Percentiles rank a stretch among this genome's conserved stretches.
phyloP scores from a whole-genome alignment of 352 stramenopile species.

The Thalassiosira oceanica region DNA sequence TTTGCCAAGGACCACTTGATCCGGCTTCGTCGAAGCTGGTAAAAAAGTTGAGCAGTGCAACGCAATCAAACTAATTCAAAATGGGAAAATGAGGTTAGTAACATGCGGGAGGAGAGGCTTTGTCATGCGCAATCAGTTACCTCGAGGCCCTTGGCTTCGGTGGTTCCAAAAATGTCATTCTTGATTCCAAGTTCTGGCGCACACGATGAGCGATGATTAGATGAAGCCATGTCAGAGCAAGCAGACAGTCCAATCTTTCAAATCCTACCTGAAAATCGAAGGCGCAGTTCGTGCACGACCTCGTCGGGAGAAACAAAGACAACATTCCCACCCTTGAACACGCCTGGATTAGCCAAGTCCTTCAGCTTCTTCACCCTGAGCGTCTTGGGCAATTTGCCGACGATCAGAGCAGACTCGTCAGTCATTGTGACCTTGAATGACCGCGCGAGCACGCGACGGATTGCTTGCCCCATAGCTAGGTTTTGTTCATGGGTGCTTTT shows the following conservation, averaged over 20 bases:
- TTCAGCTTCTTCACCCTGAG: conserved; percentile 7
- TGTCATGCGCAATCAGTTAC: no score
- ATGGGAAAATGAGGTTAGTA: no score
- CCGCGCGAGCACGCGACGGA: conserved; percentile 3
- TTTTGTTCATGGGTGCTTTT: conserved; percentile 23
- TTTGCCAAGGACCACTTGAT: conserved; percentile 14
- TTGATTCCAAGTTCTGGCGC: conserved; percentile 5
- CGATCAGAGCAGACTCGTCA: conserved; percentile 3
- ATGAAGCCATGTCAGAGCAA: no score
- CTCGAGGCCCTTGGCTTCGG: conserved; percentile 32
- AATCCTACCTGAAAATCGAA: no score
- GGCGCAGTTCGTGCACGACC: conserved; percentile 12
- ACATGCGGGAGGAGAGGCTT: no score
- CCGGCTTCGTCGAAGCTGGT: conserved; percentile 11
- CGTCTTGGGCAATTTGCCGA: conserved; percentile 9
- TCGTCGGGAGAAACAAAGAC: conserved; percentile 30
- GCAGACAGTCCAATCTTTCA: no score
- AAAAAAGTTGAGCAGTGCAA: conserved; percentile 25
- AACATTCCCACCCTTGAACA: conserved; percentile 12
- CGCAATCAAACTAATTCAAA: conserved; percentile 26
- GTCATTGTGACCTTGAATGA: conserved; percentile 6
- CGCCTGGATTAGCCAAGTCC: conserved; percentile 2
- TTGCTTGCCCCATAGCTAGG: conserved; percentile 12
- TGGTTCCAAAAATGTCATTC: conserved; percentile 31
- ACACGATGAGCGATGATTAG: no score